A percentile compares a stretch with the other conserved stretches of the same genome.
Conservation (phyloP, 2,329 filamentous ascomycete genomes). For the Trichophyton equinum region DNA sequence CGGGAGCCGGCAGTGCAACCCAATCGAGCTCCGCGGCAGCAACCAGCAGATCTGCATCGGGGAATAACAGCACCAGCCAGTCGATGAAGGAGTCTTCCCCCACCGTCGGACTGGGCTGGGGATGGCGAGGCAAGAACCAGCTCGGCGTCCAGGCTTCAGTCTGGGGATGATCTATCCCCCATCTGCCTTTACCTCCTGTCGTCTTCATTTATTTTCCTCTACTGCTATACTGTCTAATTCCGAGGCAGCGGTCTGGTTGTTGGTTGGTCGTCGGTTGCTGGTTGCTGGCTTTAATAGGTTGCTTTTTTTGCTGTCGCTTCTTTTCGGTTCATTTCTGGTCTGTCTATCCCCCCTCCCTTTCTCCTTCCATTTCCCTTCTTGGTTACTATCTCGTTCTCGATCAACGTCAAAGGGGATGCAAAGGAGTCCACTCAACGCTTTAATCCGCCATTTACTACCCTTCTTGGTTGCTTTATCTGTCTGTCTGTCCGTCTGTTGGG, state of each 20-base stretch:
- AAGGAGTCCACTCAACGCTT: neutral
- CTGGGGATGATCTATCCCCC: constrained; percentile 55
- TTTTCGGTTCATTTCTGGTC: neutral
- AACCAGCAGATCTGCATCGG: constrained; percentile 45
- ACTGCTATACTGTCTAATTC: no score
- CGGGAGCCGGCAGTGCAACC: constrained; percentile 28
- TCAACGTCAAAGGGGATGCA: neutral
- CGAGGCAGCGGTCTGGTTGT: no score
- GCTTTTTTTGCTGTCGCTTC: neutral
- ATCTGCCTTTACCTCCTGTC: neutral
- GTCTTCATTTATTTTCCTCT: neutral
- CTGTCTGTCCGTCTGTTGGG: neutral
- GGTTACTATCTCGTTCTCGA: neutral
- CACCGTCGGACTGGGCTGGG: constrained; percentile 53
- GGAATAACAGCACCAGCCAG: constrained; percentile 20
- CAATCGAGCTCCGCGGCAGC: constrained; percentile 46
- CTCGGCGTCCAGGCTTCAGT: constrained; percentile 84
- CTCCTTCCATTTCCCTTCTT: neutral
- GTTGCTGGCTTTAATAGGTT: neutral
- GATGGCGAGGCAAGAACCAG: constrained; percentile 62
- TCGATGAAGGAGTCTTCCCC: constrained; percentile 31
- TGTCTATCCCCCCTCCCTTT: neutral
- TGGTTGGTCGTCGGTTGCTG: no score
- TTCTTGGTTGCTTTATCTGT: neutral
- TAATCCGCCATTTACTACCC: neutral